Base-by-base conservation (phyloP, 768 basidiomycete genomes). In the Pilatotrama ljubarskyi region DNA sequence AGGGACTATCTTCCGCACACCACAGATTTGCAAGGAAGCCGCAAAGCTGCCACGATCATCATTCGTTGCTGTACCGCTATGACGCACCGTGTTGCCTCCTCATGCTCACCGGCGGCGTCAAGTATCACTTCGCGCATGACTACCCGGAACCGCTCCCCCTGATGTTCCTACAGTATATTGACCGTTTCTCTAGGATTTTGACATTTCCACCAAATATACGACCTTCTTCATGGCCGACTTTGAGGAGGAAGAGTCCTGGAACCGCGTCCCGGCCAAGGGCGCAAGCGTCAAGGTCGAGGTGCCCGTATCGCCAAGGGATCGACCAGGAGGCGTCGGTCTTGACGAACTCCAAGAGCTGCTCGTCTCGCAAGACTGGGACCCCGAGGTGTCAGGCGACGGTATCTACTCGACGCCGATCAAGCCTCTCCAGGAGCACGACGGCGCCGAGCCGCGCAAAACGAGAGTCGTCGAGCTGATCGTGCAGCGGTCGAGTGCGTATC, bases 161-260 rank as follows among this genome's bases (percentile, higher is more conserved):
- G 2, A 5, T 51, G 50, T 37, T 11, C 13, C 24, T 6, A 24
- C 17, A 10, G 38, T n/a, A 14, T 17, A 29, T 18, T 51, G 6
- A 48, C 43, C 5, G 24, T 24, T 26, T 6, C 35, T 8, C 5
- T 55, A 67, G 66, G 64, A 67, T 26, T 29, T 15, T 5, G 59
- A 67, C 25, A 38, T 59, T 47, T 42, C n/a, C 18, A 20, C 42
- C 35, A 41, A 37, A 20, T 84, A 84, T 66, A 77, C 79, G 63
- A 68, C 71, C 25, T 66, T 75, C 18, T 72, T 81, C 18, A 75
- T 74, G 65, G 74, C 80, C 0, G 71, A 77, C 3, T 86, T 87
- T 63, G 72, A 73, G 25, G 75, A 82, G 29, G 37, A 55, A 11
- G 66, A 48, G 1, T n/a, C 66, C 9, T 38, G 36, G 37, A 6